These are phyloP conservation scores for Anethum foeniculum DNA, from an alignment of 140 eudicot genomes.

Conservation along the genomic window DNA sequence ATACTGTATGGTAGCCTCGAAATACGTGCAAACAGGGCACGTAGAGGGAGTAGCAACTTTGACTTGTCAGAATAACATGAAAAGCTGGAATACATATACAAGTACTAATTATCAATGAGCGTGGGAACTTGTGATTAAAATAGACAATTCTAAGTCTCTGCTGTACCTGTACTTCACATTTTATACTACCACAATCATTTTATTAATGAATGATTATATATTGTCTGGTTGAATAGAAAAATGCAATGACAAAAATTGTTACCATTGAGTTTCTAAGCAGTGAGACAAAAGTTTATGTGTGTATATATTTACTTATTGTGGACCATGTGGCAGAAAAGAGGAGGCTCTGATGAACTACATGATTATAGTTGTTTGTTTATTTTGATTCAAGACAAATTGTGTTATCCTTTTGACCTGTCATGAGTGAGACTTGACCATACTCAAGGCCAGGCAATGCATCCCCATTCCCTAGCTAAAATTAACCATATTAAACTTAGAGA, in stretches of 20 bases:
- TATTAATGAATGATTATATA: background rate
- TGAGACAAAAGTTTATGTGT: background rate
- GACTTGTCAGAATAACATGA: background rate
- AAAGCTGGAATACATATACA: background rate
- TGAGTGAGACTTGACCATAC: slow-evolving; percentile 23
- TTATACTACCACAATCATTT: background rate
- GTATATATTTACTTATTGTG: background rate
- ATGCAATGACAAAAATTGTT: background rate
- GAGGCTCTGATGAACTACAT: background rate
- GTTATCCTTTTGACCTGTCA: slow-evolving; percentile 15
- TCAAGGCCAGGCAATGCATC: background rate
- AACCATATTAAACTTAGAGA: background rate
- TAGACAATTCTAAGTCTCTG: slow-evolving; percentile 3
- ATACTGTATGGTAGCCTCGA: no score
- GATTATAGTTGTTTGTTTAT: slow-evolving; percentile 23
- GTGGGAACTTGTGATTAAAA: slow-evolving; percentile 1
- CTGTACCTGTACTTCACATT: background rate
- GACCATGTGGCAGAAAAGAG: slow-evolving; percentile 10
- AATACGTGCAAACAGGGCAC: no score
- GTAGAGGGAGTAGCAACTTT: no score
- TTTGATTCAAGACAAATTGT: slow-evolving; percentile 21
- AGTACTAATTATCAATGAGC: background rate
- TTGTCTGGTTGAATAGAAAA: background rate
- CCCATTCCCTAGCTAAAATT: background rate
- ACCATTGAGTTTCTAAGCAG: background rate